These are phyloP conservation scores for Fusarium transvaalense DNA, from an alignment of 2,329 filamentous ascomycete genomes.

Conservation along the genomic window DNA sequence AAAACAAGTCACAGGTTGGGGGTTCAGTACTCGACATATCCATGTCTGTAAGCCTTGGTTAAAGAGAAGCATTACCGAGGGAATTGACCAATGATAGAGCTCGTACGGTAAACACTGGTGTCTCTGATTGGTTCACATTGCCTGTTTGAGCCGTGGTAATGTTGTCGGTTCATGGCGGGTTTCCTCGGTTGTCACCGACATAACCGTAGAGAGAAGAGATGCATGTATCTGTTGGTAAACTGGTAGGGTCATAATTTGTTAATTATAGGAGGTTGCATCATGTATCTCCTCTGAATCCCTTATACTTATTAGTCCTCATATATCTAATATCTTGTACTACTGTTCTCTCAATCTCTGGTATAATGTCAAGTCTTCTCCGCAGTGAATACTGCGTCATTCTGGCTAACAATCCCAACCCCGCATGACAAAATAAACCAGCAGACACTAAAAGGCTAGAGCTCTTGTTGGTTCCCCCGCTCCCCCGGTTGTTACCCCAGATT, in stretches of 20 bases:
- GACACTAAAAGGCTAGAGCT: constrained; percentile 1
- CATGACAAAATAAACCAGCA: constrained; percentile 40
- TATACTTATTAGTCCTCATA: background rate
- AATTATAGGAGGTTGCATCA: too few relatives aligned
- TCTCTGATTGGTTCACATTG: constrained; percentile 29
- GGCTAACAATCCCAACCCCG: constrained; percentile 16
- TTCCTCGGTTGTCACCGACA: constrained; percentile 50
- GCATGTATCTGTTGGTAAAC: background rate
- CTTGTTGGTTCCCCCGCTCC: constrained; percentile 37
- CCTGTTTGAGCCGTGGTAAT: constrained; percentile 32
- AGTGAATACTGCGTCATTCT: constrained; percentile 17
- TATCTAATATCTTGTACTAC: too few relatives aligned
- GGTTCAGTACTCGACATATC: constrained; percentile 4
- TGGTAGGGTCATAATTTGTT: background rate
- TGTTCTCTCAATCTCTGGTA: background rate
- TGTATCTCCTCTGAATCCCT: too few relatives aligned
- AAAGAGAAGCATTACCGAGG: constrained; percentile 44
- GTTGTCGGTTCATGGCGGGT: constrained; percentile 49
- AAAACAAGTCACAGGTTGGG: constrained; percentile 5
- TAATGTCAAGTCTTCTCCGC: constrained; percentile 29
- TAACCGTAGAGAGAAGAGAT: constrained; percentile 10
- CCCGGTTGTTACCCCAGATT: constrained; percentile 48
- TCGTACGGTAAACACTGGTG: constrained; percentile 25
- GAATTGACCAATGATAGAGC: constrained; percentile 50
- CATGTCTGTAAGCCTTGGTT: constrained; percentile 47